Evolutionary conservation across 345 rosid species (phyloP), one percentile per base, ranked within the genome.

Genomic region (Pelargonium nanum): DNA sequence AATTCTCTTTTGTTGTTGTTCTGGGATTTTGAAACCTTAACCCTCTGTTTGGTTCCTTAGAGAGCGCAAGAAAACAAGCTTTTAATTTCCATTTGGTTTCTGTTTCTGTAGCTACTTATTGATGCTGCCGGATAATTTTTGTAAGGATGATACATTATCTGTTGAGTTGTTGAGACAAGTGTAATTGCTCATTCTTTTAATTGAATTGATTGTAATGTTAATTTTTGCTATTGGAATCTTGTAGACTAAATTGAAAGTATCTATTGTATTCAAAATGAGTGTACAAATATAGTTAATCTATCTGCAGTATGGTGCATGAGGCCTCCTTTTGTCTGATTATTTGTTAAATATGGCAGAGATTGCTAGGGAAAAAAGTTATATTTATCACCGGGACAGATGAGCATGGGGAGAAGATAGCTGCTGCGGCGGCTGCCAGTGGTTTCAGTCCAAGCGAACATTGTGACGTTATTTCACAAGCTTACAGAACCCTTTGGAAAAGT

Each of bases 351-450:
- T 78, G 79, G 74, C 85, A 92, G 98, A 85, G 98, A 76, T 93
- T 88, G 55, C 72, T 75, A 50, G 95, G 95, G 4, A 92, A 86
- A 64, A 80, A 75, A 65, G 98, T 92, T 68, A 78, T 86, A 66
- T 80, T 92, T 53, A 76, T 92, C 60, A 88, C 98, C 4, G 95
- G 98, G 51, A 86, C 98, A 0, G 98, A 92, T 68, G 96, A 92
- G 63, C 96, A 92, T 20, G 98, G 98, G 25, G 96, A 92, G 83
- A 92, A 92, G 83, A 85, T 92, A 68, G 93, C 98, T 63, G 69
- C 77, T 0, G 85, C 98, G 24, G 96, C 96, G 0, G 76, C 89
- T 62, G 78, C 80, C 22, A 15, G 30, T 57, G 96, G 91, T 55
- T 82, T 90, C 20, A 75, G 66, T 53, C 96, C 98, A 10, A 68